Evolutionary conservation across 345 rosid genomes (phyloP).

Genomic region (Aquilaria malaccensis): DNA sequence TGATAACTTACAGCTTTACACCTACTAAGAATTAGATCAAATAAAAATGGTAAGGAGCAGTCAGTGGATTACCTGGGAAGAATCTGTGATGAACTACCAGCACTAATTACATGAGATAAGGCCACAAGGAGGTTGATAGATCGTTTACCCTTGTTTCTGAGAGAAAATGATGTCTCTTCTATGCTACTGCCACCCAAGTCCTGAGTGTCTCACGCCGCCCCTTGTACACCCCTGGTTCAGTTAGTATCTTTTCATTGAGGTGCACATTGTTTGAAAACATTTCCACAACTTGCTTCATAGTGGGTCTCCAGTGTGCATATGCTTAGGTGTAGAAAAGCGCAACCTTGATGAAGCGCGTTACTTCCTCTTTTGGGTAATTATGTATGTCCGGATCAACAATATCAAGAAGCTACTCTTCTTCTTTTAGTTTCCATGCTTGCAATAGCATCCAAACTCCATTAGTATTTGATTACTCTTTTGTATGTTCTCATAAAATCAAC

Average conservation of each 20-base stretch:
- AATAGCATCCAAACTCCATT: conserved; percentile 10
- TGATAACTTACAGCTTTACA: too few relatives aligned
- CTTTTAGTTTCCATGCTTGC: conserved; percentile 83
- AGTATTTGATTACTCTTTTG: neutral
- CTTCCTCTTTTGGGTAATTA: conserved; percentile 56
- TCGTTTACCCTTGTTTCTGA: conserved; percentile 36
- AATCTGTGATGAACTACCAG: conserved; percentile 35
- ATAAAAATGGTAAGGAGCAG: neutral
- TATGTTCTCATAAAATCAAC: too few relatives aligned
- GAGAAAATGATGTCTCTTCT: conserved; percentile 42
- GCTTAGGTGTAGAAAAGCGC: conserved; percentile 89
- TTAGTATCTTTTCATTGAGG: conserved; percentile 1
- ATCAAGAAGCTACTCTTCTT: conserved; percentile 59
- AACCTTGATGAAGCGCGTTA: conserved; percentile 53
- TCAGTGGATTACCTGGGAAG: conserved; percentile 50
- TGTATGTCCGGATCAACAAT: conserved; percentile 61
- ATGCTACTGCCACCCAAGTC: conserved; percentile 20
- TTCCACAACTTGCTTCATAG: conserved; percentile 77
- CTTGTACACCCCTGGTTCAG: conserved; percentile 55
- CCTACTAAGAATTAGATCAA: too few relatives aligned
- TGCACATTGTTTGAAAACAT: conserved; percentile 70
- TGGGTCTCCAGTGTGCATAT: conserved; percentile 55
- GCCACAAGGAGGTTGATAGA: conserved; percentile 19
- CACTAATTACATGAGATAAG: conserved; percentile 14
- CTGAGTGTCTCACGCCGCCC: neutral